Percentiles rank a stretch among this genome's conserved stretches.
phyloP scores from a whole-genome alignment of 768 basidiomycete genomes.

The Leucosporidium scottii region DNA sequence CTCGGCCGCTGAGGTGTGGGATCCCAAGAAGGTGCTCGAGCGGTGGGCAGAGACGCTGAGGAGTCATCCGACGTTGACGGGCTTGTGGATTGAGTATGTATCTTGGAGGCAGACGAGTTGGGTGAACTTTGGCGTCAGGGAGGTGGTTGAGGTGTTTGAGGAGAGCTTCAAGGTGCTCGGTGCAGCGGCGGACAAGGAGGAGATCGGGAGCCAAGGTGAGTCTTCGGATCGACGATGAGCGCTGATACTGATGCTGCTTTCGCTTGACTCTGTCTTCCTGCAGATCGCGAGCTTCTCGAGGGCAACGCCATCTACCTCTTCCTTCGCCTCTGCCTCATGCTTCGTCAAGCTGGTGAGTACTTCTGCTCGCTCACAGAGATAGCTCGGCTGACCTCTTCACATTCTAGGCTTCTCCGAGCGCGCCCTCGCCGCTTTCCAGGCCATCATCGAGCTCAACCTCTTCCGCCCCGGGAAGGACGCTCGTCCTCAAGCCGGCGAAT shows the following conservation, averaged over 20 bases:
- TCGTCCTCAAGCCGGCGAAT: not conserved
- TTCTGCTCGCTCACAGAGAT: not conserved
- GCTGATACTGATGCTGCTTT: constrained; percentile 11
- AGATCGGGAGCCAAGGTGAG: constrained; percentile 17
- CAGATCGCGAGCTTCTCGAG: constrained; percentile 37
- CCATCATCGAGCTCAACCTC: constrained; percentile 44
- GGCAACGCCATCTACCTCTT: constrained; percentile 44
- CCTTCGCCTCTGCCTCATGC: constrained; percentile 40
- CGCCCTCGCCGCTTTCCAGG: constrained; percentile 43
- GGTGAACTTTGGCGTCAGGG: constrained; percentile 38
- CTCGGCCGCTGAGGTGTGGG: constrained; percentile 41
- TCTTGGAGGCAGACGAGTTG: constrained; percentile 37
- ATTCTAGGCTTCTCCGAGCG: constrained; percentile 42
- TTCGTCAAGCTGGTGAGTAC: constrained; percentile 43
- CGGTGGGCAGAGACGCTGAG: constrained; percentile 41
- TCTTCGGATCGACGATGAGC: not conserved
- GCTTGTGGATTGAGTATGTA: constrained; percentile 42
- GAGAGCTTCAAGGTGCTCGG: constrained; percentile 37
- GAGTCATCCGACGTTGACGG: constrained; percentile 36
- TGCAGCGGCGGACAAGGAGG: constrained; percentile 12
- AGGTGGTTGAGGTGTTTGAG: constrained; percentile 40
- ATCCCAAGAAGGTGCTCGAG: constrained; percentile 36
- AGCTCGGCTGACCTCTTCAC: not conserved
- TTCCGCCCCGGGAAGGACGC: constrained; percentile 38
- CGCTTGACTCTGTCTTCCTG: not conserved